Evolutionary conservation across 768 basidiomycete species (phyloP), one percentile per base, ranked within the genome.

Genomic region (Fomitopsis serialis): DNA sequence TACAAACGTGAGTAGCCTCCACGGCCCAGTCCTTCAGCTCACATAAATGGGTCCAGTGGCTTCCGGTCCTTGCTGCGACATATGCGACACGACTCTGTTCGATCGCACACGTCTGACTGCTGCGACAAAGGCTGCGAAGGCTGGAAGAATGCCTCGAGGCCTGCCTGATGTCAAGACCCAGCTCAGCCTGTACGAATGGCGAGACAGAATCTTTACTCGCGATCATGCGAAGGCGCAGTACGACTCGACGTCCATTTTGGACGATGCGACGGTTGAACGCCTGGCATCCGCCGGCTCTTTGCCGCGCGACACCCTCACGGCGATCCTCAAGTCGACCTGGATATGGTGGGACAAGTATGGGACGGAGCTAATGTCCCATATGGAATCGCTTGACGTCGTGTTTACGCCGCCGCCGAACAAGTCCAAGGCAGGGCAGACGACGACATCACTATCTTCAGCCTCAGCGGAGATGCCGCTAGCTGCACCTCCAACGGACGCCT

Each of bases 1-100:
- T 32, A 11, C 29, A 32, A 32, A 32, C 29, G 29, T 11, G 11
- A 32, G 11, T 32, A 32, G 11, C 29, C 29, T 32, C 29, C 5
- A 5, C 29, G 29, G n/a, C n/a, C n/a, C n/a, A n/a, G n/a, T n/a
- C n/a, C n/a, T 32, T 32, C 29, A 6, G 11, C 44, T 21, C 12
- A 8, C 34, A 12, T 23, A n/a, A 2, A 10, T 42, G 36, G 22
- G 24, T 15, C 36, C 34, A 12, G 34, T 11, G 4, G 5, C 13
- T 17, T 7, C 29, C 25, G 22, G 24, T 15, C 36, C 54, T 5
- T 58, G 57, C 42, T 58, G 57, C 49, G 57, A 58, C 29, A 11
- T 58, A 1, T 58, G 57, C 50, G 24, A 37, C 19, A 5, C 53
- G 2, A 4, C 43, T 2, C 32, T 58, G 43, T 36, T 58, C 17